Percentiles rank a stretch among this genome's conserved stretches.
Evolutionary conservation across 1,139 yeast species (phyloP).

Genomic region (Diutina sp.): DNA sequence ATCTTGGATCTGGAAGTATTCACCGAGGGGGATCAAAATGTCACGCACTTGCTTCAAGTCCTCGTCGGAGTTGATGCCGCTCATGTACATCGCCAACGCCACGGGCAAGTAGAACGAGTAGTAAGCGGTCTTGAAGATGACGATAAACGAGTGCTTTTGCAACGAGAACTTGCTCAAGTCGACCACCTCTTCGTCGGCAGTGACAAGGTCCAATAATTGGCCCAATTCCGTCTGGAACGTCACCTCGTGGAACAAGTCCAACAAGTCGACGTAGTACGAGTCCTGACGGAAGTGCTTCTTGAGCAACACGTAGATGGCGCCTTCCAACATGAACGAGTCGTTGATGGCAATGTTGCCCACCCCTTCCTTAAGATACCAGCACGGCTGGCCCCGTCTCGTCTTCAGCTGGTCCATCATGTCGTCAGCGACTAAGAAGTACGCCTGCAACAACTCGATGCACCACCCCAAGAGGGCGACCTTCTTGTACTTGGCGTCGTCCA

Average conservation of each 20-base stretch:
- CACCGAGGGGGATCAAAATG: constrained; percentile 88
- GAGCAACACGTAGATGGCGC: constrained; percentile 79
- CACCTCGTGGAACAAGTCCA: constrained; percentile 88
- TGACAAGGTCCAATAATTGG: constrained; percentile 85
- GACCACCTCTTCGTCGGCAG: constrained; percentile 93
- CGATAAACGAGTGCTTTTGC: constrained; percentile 87
- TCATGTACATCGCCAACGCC: constrained; percentile 89
- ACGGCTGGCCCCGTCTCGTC: constrained; percentile 97
- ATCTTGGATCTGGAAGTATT: constrained; percentile 97
- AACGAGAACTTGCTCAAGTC: constrained; percentile 81
- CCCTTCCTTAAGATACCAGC: constrained; percentile 81
- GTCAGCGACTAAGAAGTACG: constrained; percentile 93
- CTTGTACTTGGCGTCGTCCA: constrained; percentile 58
- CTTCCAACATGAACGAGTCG: constrained; percentile 95
- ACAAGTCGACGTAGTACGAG: constrained; percentile 72
- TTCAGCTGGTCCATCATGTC: constrained; percentile 98
- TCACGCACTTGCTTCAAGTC: constrained; percentile 85
- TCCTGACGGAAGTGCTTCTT: constrained; percentile 82
- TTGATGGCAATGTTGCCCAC: constrained; percentile 93
- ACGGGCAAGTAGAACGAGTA: constrained; percentile 97
- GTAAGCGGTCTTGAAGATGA: constrained; percentile 93
- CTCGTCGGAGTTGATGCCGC: constrained; percentile 56
- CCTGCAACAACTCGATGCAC: constrained; percentile 92
- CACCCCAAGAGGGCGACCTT: constrained; percentile 89
- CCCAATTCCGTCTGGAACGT: constrained; percentile 98